Evolutionary conservation across 179 eudicot species (phyloP), one percentile per base, ranked within the genome.

Genomic region (Heliamphora pulchella): DNA sequence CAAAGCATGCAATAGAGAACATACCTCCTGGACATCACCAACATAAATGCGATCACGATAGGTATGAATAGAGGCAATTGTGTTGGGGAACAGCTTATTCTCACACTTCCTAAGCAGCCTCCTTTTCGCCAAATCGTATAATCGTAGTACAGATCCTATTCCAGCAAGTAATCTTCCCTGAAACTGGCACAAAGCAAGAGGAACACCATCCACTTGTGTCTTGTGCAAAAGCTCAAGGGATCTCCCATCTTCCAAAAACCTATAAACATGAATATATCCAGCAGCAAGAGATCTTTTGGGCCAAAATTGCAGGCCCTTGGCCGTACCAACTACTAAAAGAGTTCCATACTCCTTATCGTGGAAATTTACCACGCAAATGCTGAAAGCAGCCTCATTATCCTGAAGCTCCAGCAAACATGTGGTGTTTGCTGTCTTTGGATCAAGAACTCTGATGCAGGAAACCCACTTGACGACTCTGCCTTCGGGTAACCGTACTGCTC

Each of bases 401-500:
- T 96, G 97, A 89, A 96, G 98, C 90, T 96, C 99, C 69, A 96
- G 86, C 84, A 93, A 89, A 81, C 98, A 96, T 5, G 94, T 85
- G 18, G 98, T 94, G 57, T 85, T 88, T 22, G 89, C 84, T 58
- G 92, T 87, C 86, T 85, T 92, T 47, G 99, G 98, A 76, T 96
- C 99, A 72, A 96, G 92, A 83, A 94, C 96, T 80, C 99, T 89
- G 79, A 96, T 89, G 88, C 99, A 96, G 76, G 99, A 96, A 79
- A 90, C 99, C 99, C 99, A 94, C 84, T 84, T 92, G 54, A 87
- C 91, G 94, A 88, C 81, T 94, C 98, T 31, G 93, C 86, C 78
- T 91, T 96, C 10, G 98, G 99, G 79, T 94, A 96, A 75, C 99
- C 98, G 78, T 90, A 96, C 73, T 96, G 99, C 86, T 96, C 99